These are phyloP conservation scores for Marasmius fiardii DNA, from an alignment of 1,284 basidiomycete species.

Conservation along the genomic window DNA sequence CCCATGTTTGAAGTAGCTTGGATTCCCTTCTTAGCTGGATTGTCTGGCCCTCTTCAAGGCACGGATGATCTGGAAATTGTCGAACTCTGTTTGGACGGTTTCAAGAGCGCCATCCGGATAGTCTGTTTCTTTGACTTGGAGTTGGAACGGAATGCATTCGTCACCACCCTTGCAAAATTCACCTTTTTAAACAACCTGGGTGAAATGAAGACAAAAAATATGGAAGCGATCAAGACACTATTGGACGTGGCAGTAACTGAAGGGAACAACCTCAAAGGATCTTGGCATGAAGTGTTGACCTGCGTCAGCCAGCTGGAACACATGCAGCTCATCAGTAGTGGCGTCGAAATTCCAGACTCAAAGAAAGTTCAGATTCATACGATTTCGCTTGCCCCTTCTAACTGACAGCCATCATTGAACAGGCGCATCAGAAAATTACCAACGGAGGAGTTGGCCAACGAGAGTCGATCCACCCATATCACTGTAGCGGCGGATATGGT, in stretches of 20 bases:
- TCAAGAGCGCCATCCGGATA: slow-evolving; percentile 90
- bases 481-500: slow-evolving; percentile 99
- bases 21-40: slow-evolving; percentile 93
- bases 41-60: slow-evolving; percentile 90
- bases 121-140: slow-evolving; percentile 96
- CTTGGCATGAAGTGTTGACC: slow-evolving; percentile 94
- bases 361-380: slow-evolving; percentile 36
- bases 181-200: slow-evolving; percentile 95
- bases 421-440: slow-evolving; percentile 70
- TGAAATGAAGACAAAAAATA: slow-evolving; percentile 98
- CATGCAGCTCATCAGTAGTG: slow-evolving; percentile 93
- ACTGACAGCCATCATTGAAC: slow-evolving; percentile 10
- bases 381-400: not conserved
- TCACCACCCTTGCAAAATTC: slow-evolving; percentile 96
- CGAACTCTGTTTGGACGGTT: slow-evolving; percentile 90
- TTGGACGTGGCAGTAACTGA: slow-evolving; percentile 92
- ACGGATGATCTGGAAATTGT: slow-evolving; percentile 91
- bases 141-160: slow-evolving; percentile 93
- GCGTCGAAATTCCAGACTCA: slow-evolving; percentile 78
- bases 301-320: slow-evolving; percentile 97
- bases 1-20: slow-evolving; percentile 99
- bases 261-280: slow-evolving; percentile 90
- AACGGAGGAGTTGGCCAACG: slow-evolving; percentile 93
- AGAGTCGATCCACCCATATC: slow-evolving; percentile 96
- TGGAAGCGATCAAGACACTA: slow-evolving; percentile 95